Conservation (phyloP, 2,329 filamentous ascomycete genomes). For the Cercospora sp. region DNA sequence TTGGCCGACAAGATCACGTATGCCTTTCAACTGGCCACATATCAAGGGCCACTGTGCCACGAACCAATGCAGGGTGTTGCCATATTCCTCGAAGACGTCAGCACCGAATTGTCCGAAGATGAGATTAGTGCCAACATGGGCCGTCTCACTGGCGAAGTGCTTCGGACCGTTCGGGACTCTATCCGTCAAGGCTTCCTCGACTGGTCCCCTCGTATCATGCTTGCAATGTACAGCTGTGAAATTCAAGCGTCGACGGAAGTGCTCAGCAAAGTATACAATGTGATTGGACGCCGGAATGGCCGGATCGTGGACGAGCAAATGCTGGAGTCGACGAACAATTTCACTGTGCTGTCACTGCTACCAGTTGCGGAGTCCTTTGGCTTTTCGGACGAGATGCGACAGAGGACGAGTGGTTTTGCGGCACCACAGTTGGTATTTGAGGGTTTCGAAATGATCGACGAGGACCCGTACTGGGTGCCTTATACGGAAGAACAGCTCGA, state of each 20-base stretch:
- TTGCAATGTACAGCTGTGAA: slow-evolving; percentile 97
- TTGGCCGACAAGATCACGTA: slow-evolving; percentile 89
- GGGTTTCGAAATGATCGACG: slow-evolving; percentile 87
- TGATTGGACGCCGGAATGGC: slow-evolving; percentile 91
- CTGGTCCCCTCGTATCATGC: slow-evolving; percentile 91
- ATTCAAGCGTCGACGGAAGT: slow-evolving; percentile 96
- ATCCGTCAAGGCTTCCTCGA: slow-evolving; percentile 86
- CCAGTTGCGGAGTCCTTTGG: slow-evolving; percentile 95
- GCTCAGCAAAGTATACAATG: slow-evolving; percentile 89
- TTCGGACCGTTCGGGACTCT: slow-evolving; percentile 81
- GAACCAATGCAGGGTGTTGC: slow-evolving; percentile 93
- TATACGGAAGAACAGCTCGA: slow-evolving; percentile 95
- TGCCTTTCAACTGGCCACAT: slow-evolving; percentile 88
- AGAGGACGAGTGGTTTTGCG: slow-evolving; percentile 85
- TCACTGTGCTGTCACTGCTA: slow-evolving; percentile 83
- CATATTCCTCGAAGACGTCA: slow-evolving; percentile 81
- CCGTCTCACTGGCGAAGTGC: slow-evolving; percentile 87
- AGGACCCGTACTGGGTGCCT: slow-evolving; percentile 97
- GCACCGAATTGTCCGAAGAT: slow-evolving; percentile 56
- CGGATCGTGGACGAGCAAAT: slow-evolving; percentile 86
- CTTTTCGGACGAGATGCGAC: slow-evolving; percentile 94
- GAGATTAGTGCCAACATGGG: slow-evolving; percentile 67
- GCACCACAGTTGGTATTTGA: slow-evolving; percentile 91
- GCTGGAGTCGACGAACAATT: slow-evolving; percentile 94
- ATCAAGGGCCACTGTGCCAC: slow-evolving; percentile 85